Evolutionary conservation across 2,329 filamentous ascomycete genomes (phyloP).

Genomic region (Tolypocladium endophyticum): DNA sequence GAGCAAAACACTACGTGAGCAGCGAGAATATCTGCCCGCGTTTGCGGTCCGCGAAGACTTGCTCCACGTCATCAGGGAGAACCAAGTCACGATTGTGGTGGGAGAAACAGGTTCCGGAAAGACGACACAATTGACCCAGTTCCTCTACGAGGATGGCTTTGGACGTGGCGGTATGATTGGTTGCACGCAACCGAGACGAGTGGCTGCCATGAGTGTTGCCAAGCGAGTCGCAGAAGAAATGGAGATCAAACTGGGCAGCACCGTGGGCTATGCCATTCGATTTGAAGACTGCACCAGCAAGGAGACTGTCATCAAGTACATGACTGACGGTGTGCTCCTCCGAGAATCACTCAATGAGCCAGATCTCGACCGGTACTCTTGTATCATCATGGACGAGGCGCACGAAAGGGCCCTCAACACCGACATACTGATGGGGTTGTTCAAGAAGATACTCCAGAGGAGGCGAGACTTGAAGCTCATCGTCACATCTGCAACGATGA

Average conservation of each 20-base stretch:
- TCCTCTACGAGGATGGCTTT: conserved; percentile 91
- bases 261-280: conserved; percentile 92
- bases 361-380: conserved; percentile 91
- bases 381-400: conserved; percentile 99
- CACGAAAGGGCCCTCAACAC: conserved; percentile 96
- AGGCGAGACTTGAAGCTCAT: conserved; percentile 90
- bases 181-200: conserved; percentile 90
- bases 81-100: conserved; percentile 93
- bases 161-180: conserved; percentile 81
- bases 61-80: conserved; percentile 83
- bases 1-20: conserved; percentile 81
- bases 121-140: conserved; percentile 94
- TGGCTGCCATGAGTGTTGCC: conserved; percentile 97
- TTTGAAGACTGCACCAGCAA: conserved; percentile 98
- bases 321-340: conserved; percentile 93
- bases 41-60: conserved; percentile 95
- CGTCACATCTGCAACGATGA: conserved; percentile 98
- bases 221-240: conserved; percentile 98
- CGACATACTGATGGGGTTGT: conserved; percentile 91
- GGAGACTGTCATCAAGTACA: conserved; percentile 94
- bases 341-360: conserved; percentile 87
- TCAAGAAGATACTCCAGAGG: conserved; percentile 91
- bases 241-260: conserved; percentile 79
- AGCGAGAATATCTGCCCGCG: conserved; percentile 85
- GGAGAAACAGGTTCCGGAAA: conserved; percentile 97